Conservation (phyloP, 1,284 basidiomycete genomes). For the Tilletia walkeri region DNA sequence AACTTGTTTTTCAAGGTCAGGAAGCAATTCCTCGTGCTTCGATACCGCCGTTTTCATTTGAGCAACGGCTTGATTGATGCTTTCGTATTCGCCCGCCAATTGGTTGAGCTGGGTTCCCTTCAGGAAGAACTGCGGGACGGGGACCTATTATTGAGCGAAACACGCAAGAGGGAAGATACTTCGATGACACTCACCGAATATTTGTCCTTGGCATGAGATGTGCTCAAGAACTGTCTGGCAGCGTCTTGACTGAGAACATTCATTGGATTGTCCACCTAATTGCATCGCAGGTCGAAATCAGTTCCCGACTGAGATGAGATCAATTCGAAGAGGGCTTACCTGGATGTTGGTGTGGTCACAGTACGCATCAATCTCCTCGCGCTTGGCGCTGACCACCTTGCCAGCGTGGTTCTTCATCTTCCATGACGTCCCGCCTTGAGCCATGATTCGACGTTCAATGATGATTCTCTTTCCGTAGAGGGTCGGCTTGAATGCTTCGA, state of each 20-base stretch:
- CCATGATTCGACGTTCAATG: conserved; percentile 77
- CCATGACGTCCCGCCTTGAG: conserved; percentile 73
- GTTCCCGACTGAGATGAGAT: not conserved
- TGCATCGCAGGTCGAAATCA: conserved; percentile 22
- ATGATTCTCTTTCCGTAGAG: conserved; percentile 80
- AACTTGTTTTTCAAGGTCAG: conserved; percentile 68
- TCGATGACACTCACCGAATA: conserved; percentile 60
- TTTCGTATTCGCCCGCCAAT: conserved; percentile 80
- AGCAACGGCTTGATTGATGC: conserved; percentile 60
- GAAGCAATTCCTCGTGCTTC: conserved; percentile 65
- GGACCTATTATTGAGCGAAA: not conserved
- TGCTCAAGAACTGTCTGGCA: conserved; percentile 80
- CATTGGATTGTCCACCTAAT: conserved; percentile 83
- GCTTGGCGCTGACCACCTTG: conserved; percentile 72
- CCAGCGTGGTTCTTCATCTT: conserved; percentile 74
- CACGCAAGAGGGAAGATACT: not conserved
- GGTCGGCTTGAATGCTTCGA: conserved; percentile 79
- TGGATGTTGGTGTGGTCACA: conserved; percentile 96
- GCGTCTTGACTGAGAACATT: conserved; percentile 67
- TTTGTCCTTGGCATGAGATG: conserved; percentile 78
- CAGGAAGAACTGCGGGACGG: conserved; percentile 75
- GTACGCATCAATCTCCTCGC: conserved; percentile 78
- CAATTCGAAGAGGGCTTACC: conserved; percentile 24
- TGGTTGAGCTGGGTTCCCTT: conserved; percentile 87
- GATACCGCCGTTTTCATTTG: conserved; percentile 40